These are phyloP conservation scores for Anisodus acutangulus DNA, from an alignment of 257 asterid genomes.

Conservation along the genomic window DNA sequence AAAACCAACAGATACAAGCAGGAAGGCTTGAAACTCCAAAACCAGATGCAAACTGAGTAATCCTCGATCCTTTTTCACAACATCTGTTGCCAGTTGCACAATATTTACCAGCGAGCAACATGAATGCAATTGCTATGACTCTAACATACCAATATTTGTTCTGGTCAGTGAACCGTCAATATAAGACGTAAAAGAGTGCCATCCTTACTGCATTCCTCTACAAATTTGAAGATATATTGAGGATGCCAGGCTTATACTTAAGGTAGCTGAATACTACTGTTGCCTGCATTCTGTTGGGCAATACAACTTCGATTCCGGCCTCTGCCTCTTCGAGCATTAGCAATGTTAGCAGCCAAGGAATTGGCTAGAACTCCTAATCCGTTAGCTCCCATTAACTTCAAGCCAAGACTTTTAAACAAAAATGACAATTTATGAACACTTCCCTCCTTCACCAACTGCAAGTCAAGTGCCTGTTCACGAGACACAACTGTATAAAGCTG, in stretches of 20 bases:
- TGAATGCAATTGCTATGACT: background rate
- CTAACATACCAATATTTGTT: background rate
- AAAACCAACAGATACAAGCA: background rate
- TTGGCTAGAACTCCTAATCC: slow-evolving; percentile 47
- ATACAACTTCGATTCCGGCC: slow-evolving; percentile 46
- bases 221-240: slow-evolving; percentile 28
- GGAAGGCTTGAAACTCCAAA: slow-evolving; percentile 10
- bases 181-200: slow-evolving; percentile 14
- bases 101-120: background rate
- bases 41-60: background rate
- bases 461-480: slow-evolving; percentile 60
- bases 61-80: background rate
- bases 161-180: slow-evolving; percentile 28
- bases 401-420: slow-evolving; percentile 44
- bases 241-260: slow-evolving; percentile 16
- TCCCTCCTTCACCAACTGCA: slow-evolving; percentile 54
- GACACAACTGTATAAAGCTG: slow-evolving; percentile 63
- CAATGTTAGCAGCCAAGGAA: slow-evolving; percentile 49
- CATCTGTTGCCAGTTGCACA: background rate
- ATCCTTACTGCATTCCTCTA: slow-evolving; percentile 19
- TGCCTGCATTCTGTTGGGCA: slow-evolving; percentile 33
- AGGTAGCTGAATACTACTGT: slow-evolving; percentile 23
- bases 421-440: slow-evolving; percentile 41
- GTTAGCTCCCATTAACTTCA: slow-evolving; percentile 61
- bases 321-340: slow-evolving; percentile 51